Base-by-base conservation (phyloP, 2,329 filamentous ascomycete genomes). In the Hymenoscyphus occultus region DNA sequence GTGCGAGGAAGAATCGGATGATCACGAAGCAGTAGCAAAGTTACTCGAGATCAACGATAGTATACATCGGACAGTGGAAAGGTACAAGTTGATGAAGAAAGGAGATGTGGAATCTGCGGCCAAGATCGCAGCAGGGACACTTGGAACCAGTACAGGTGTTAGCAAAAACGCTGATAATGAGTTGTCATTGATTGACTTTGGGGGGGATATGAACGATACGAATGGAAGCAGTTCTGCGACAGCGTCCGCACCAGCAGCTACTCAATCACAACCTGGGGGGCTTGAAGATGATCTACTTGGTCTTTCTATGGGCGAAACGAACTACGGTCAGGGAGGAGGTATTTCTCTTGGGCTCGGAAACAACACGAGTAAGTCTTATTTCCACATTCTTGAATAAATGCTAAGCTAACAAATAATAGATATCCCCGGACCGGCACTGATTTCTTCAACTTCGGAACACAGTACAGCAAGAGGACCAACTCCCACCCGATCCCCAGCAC, bases 1-100 rank as follows among this genome's bases (percentile, higher is more conserved):
- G 94, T 98, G 94, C 74, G 94, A 98, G 78, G 95, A 99, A 78
- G 95, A 99, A 75, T 97, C 93, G 12, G 94, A 98, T 67, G 95
- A 99, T 74, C 89, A 93, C 67, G 95, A 97, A 80, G 95, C 95
- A 5, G 95, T 99, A 5, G 91, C 93, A 56, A 97, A 97, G 78
- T 83, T 99, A 12, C 84, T 99, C 64, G 93, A 98, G 76, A 98
- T 99, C 75, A 99, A 99, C 76, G 95, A 99, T 78, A 97, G 93
- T 79, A 99, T 99, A 85, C 92, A 98, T 76, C 88, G 94, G 68
- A 99, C 95, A 1, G 92, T 98, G 64, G 92, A 98, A 79, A 84
- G 95, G 69, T 99, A 98, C 78, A 96, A 92, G 82, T 81, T 98
- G 63, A 88, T 98, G 78, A 99, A 97, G 82, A 96, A 95, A 80